Evolutionary conservation across 2,329 filamentous ascomycete genomes (phyloP).

Genomic region (Ophiostoma populinum): DNA sequence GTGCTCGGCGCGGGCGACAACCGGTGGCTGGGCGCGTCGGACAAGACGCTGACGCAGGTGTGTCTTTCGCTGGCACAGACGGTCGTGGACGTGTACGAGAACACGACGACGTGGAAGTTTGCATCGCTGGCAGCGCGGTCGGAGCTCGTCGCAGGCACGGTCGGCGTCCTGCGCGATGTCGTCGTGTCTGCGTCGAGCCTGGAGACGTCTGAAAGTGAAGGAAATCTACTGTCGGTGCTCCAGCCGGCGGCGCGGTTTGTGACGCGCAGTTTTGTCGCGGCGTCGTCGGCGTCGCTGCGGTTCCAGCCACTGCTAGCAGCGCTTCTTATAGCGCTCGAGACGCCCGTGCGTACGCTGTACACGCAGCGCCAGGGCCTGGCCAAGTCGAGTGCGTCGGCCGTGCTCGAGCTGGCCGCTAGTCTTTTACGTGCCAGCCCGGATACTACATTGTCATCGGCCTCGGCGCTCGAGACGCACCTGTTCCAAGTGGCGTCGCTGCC

Average conservation of each 20-base stretch:
- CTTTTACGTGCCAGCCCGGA: conserved; percentile 56
- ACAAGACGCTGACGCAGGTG: conserved; percentile 57
- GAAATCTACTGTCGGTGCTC: conserved; percentile 38
- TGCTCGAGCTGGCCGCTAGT: conserved; percentile 48
- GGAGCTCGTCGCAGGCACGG: conserved; percentile 49
- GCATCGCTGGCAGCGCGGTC: conserved; percentile 48
- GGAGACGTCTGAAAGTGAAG: conserved; percentile 19
- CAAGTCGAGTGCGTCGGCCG: conserved; percentile 44
- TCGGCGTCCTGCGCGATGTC: conserved; percentile 53
- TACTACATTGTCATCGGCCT: conserved; percentile 46
- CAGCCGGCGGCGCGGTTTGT: conserved; percentile 59
- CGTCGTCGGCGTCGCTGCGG: conserved; percentile 50
- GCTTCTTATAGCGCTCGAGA: conserved; percentile 43
- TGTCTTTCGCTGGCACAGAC: conserved; percentile 57
- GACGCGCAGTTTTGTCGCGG: conserved; percentile 57
- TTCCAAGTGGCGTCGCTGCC: conserved; percentile 68
- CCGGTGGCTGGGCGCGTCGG: conserved; percentile 55
- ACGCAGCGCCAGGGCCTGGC: conserved; percentile 35
- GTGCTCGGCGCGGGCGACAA: conserved; percentile 16
- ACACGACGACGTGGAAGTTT: conserved; percentile 74
- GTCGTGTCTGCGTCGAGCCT: conserved; percentile 59
- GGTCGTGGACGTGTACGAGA: conserved; percentile 71
- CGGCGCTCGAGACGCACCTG: conserved; percentile 56
- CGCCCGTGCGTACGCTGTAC: conserved; percentile 45
- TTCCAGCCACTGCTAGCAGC: conserved; percentile 63